Evolutionary conservation across 1,284 basidiomycete species (phyloP).

Genomic region (Phenoliferia sp.): DNA sequence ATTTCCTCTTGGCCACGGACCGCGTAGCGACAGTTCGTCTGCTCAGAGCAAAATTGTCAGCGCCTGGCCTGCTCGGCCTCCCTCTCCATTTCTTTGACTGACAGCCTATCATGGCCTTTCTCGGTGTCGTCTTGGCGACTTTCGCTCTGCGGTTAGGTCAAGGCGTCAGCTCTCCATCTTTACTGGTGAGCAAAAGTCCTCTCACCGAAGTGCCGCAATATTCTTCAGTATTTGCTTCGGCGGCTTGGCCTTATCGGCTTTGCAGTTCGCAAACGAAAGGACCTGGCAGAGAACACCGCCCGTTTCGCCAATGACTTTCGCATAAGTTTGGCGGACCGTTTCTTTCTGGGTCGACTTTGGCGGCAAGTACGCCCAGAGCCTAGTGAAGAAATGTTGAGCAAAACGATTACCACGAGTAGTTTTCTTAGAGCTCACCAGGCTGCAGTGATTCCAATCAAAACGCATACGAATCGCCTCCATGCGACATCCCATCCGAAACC

Average conservation of each 20-base stretch:
- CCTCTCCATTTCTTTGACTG: too few relatives aligned
- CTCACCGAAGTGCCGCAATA: conserved; percentile 14
- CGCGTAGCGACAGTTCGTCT: conserved; percentile 21
- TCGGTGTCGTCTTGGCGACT: conserved; percentile 23
- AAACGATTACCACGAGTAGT: too few relatives aligned
- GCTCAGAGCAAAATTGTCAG: too few relatives aligned
- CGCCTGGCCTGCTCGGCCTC: too few relatives aligned
- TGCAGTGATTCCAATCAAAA: conserved; percentile 7
- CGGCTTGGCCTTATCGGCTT: conserved; percentile 15
- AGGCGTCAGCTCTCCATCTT: neutral
- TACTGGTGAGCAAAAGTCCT: neutral
- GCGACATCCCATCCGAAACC: conserved; percentile 48
- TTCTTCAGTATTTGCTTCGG: conserved; percentile 26
- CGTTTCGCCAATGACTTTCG: conserved; percentile 20
- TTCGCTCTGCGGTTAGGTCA: neutral
- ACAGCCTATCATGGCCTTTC: conserved; percentile 21
- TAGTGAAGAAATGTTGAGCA: too few relatives aligned
- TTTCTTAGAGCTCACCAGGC: conserved; percentile 14
- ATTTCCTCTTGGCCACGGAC: conserved; percentile 23
- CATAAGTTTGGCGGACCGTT: conserved; percentile 25
- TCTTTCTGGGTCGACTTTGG: conserved; percentile 24
- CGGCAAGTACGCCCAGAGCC: conserved; percentile 12
- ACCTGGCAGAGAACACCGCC: conserved; percentile 26
- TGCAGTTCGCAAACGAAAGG: conserved; percentile 26
- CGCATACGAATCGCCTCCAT: conserved; percentile 43